Base-by-base conservation (phyloP, 768 basidiomycete species). In the Collybia nuda region DNA sequence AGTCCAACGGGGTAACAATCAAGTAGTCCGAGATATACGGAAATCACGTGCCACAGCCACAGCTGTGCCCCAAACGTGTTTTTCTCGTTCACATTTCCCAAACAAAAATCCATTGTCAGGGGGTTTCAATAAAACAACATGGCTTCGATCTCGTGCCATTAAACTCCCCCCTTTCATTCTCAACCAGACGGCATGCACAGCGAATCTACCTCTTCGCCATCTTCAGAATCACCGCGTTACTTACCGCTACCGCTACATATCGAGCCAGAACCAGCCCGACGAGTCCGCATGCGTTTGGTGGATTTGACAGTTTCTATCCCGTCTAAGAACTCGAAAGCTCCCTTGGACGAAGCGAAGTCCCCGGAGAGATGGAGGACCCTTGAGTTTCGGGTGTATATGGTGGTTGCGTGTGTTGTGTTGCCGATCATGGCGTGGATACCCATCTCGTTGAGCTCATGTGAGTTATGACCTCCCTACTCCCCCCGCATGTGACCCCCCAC, bases 381-480 rank as follows among this genome's bases (percentile, higher is more conserved):
- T 8, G 97, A 98, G 64, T 98, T 96, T 70, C 73, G 80, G 55
- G 57, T 86, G 36, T 98, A 98, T 67, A 84, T 74, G 53, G 53
- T 83, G 26, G 73, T 85, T 2, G 80, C 84, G 11, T 62, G 73
- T 12, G 44, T 86, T 18, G 84, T 79, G 6, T 67, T 98, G 24
- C 85, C 88, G 2, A 57, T 83, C 47, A 89, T 98, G 88, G 70
- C 78, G 4, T 90, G 84, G 80, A 73, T 88, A 55, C 90, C 92
- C 0, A 73, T 89, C 19, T 70, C 73, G 19, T 63, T 95, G 55
- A 95, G 93, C 62, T 76, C 72, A 49, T 57, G 95, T 97, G 68
- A 68, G 90, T 80, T n/a, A 28, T 26, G 14, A 19, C 3, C 19
- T 18, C 5, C 14, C 14, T n/a, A n/a, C n/a, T n/a, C n/a, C n/a